A percentile compares a stretch with the other conserved stretches of the same genome.
These are phyloP conservation scores for Lunasporangiospora selenospora DNA, from an alignment of 192 early-diverging fungal species.

Conservation along the genomic window DNA sequence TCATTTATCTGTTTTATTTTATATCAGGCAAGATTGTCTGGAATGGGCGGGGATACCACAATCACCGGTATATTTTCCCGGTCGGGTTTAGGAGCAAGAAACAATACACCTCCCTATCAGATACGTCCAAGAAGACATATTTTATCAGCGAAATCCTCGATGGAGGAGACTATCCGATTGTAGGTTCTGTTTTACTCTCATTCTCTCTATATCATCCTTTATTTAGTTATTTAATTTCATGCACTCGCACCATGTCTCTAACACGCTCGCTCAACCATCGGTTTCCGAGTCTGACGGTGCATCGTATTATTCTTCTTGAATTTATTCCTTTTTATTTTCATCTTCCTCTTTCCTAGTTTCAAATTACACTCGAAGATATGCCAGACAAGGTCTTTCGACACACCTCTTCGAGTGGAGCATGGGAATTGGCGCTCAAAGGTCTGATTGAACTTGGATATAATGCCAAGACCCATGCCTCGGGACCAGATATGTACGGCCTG, in stretches of 20 bases:
- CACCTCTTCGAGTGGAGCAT: conserved; percentile 72
- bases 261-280: too few species aligned
- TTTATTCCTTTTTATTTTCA: neutral
- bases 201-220: neutral
- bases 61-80: conserved; percentile 72
- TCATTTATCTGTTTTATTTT: conserved; percentile 1
- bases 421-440: conserved; percentile 69
- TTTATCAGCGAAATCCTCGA: conserved; percentile 75
- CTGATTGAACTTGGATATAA: conserved; percentile 65
- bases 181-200: conserved; percentile 22
- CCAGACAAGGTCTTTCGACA: conserved; percentile 63
- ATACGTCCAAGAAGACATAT: conserved; percentile 55
- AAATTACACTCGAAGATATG: conserved; percentile 72
- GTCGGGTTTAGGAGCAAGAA: conserved; percentile 72
- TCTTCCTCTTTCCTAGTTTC: conserved; percentile 52
- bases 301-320: too few species aligned
- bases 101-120: conserved; percentile 62
- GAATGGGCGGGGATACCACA: conserved; percentile 69
- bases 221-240: neutral
- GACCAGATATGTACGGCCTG: conserved; percentile 75
- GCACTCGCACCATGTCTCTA: neutral
- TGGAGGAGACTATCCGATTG: conserved; percentile 62
- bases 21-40: conserved; percentile 56
- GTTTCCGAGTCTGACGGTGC: too few species aligned
- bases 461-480: conserved; percentile 75